phyloP scores from a whole-genome alignment of 148 eudicot species.

The Limonium bicolor region DNA sequence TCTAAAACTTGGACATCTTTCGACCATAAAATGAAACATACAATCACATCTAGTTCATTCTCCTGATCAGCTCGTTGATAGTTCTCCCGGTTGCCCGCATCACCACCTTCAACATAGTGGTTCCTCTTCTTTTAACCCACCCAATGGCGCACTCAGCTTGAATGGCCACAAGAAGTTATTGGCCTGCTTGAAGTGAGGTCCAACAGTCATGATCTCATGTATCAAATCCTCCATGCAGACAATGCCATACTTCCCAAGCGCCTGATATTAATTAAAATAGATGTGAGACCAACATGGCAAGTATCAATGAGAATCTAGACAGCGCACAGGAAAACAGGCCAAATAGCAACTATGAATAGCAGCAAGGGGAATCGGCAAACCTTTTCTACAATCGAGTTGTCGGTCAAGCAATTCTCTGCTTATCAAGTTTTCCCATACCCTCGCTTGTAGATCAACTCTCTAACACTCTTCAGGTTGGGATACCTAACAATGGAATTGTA shows the following conservation, averaged over 20 bases:
- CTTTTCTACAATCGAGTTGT: conserved; percentile 57
- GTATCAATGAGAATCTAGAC: background rate
- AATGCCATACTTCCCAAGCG: conserved; percentile 40
- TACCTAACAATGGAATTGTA: conserved; percentile 46
- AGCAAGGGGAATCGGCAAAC: conserved; percentile 10
- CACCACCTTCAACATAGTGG: conserved; percentile 66
- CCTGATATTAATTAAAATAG: conserved; percentile 14
- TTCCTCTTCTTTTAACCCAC: conserved; percentile 67
- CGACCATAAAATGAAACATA: too few species aligned
- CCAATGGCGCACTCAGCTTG: conserved; percentile 51
- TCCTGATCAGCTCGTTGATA: conserved; percentile 59
- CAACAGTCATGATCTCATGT: conserved; percentile 53
- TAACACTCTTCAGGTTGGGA: conserved; percentile 77
- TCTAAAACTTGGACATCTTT: too few species aligned
- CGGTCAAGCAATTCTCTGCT: conserved; percentile 65
- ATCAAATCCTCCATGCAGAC: conserved; percentile 51
- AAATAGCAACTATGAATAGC: background rate
- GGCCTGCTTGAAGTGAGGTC: conserved; percentile 60
- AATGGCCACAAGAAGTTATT: conserved; percentile 70
- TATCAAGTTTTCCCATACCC: conserved; percentile 63
- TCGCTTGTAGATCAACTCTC: conserved; percentile 68
- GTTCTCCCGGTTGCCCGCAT: conserved; percentile 56
- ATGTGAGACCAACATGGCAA: background rate
- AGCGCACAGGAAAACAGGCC: background rate
- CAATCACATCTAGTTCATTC: conserved; percentile 41